Base-by-base conservation (phyloP, 2,329 filamentous ascomycete genomes). In the Colletotrichum nymphaeae region DNA sequence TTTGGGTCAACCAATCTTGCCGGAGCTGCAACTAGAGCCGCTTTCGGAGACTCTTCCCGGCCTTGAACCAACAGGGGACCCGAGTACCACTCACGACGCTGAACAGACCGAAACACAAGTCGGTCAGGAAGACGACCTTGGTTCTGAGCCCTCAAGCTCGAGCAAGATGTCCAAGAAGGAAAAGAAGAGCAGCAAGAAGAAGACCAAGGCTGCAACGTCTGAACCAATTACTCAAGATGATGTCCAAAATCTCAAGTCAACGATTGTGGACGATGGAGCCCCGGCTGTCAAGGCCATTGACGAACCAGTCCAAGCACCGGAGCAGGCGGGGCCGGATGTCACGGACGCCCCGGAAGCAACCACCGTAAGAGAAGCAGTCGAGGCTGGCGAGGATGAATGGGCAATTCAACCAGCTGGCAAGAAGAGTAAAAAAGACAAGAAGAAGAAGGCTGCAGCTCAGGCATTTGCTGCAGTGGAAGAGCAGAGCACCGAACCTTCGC, bases 101-200 rank as follows among this genome's bases (percentile, higher is more conserved):
- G 64, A 70, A 6, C 65, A 62, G 49, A 63, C 70, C 53, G 65
- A 65, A 52, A 63, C 59, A 57, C 58, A 63, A 65, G 35, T 56
- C 24, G 59, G 32, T 22, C 55, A 52, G 30, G 67, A 28, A 62
- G 65, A 58, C 60, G 65, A 72, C 71, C 14, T 67, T 24, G 66
- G 24, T 32, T 46, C 63, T 26, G 75, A 78, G 30, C 64, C 73
- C 22, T 60, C 53, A 24, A 77, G 72, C 32, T 65, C 72, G 65
- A 74, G 11, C 69, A 78, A 78, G 28, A 76, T 77, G 67, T 75
- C 73, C 52, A 77, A 78, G 53, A 78, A 78, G 64, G 69, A 74
- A 49, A 71, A 74, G 58, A 77, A 78, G 74, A 78, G 78, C 42
- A 49, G 42, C 68, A 56, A 52, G 35, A 69, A 71, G 46, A 73